Evolutionary conservation across 352 stramenopile genomes (phyloP), one percentile per base, ranked within the genome.

Genomic region (Pythium periplocum): DNA sequence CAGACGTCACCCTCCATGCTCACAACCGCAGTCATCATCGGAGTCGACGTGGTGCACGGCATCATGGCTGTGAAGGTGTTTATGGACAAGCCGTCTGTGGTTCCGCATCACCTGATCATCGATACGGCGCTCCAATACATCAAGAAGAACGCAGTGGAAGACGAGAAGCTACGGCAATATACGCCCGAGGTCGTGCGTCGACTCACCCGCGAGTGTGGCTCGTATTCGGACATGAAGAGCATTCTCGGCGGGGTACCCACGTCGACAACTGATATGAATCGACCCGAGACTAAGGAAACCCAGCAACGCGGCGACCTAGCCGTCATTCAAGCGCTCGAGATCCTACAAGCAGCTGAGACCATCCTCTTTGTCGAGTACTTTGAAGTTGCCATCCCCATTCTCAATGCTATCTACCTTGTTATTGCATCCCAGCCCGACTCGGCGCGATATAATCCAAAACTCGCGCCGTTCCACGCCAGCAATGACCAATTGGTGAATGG

Each of bases 301-400:
- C 38, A 42, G 11, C 38, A 42, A 42, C 7, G 38, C 7, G 38
- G 11, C 17, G 45, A 37, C 12, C 4, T 10, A 4, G 36, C 12
- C 12, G 48, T 53, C 4, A 26, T 43, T 26, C 48, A 53, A 43
- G 48, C 48, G 8, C 48, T 53, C 26, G 48, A 53, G 35, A 53
- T 53, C 12, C 8, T 43, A 8, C 48, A 53, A 43, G 34, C 34
- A 8, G 48, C 48, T 6, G 48, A 53, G 35, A 53, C 6, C 34
- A 53, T 53, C 12, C 48, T 53, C 6, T 26, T 53, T 6, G 34
- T 43, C 12, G 48, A 53, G 36, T 53, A 53, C 48, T 53, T 41
- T 41, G 48, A 53, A 35, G 48, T 53, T 8, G 48, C 34, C 7
- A 31, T 53, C 31, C 48, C 48, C 36, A 35, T 53, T 35, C 6